phyloP scores from a whole-genome alignment of 164 flowering plant genomes.

The Euptelea pleiosperma region DNA sequence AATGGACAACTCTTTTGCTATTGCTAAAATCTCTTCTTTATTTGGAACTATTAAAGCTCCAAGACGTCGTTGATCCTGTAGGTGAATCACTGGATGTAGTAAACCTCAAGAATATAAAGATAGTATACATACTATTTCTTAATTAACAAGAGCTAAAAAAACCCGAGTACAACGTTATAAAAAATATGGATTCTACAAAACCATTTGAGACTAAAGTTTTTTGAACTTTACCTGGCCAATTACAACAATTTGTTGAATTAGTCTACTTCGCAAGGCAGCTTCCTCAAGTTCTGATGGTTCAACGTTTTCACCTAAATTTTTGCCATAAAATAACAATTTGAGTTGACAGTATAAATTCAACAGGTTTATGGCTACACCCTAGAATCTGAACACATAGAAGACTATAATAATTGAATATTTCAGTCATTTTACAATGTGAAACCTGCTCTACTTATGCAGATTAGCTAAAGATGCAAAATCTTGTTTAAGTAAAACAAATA shows the following conservation, averaged over 20 bases:
- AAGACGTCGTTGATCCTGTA: slow-evolving; percentile 86
- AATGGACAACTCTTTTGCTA: slow-evolving; percentile 42
- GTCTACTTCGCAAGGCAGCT: slow-evolving; percentile 73
- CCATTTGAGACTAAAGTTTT: neutral
- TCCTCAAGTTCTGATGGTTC: slow-evolving; percentile 88
- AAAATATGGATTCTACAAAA: neutral
- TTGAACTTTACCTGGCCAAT: slow-evolving; percentile 72
- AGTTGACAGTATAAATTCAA: neutral
- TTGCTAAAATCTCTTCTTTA: slow-evolving; percentile 58
- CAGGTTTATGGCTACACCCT: no score
- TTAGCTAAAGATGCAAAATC: no score
- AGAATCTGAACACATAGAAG: neutral
- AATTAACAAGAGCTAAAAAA: neutral
- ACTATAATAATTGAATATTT: no score
- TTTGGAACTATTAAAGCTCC: slow-evolving; percentile 89
- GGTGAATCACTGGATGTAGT: slow-evolving; percentile 1
- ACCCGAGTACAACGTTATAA: neutral
- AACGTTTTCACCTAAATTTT: slow-evolving; percentile 78
- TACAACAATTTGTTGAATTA: slow-evolving; percentile 87
- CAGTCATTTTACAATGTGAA: no score
- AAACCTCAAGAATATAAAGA: slow-evolving; percentile 1
- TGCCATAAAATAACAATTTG: neutral
- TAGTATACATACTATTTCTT: neutral
- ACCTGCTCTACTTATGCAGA: no score
- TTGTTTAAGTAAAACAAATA: neutral